A percentile compares a stretch with the other conserved stretches of the same genome.
Conservation (phyloP, 2,329 filamentous ascomycete species). For the Cercospora zeina region DNA sequence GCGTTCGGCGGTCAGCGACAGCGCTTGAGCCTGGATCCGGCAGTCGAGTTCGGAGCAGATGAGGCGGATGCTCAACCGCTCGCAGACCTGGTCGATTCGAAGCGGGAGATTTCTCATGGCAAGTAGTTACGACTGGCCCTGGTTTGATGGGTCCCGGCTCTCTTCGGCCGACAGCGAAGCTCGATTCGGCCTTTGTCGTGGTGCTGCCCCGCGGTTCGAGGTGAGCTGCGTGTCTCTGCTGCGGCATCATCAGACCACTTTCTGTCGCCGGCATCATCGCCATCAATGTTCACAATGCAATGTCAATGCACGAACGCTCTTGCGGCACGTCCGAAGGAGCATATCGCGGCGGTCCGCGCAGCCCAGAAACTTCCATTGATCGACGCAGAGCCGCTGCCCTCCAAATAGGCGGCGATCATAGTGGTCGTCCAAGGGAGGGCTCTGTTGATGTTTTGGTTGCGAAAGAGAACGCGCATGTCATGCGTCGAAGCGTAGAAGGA, state of each 20-base stretch:
- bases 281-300: neutral
- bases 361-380: too few relatives aligned
- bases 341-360: too few relatives aligned
- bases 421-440: too few relatives aligned
- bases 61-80: slow-evolving; percentile 16
- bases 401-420: too few relatives aligned
- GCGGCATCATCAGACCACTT: neutral
- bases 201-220: neutral
- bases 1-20: slow-evolving; percentile 14
- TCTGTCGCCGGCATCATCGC: neutral
- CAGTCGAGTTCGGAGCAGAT: slow-evolving; percentile 20
- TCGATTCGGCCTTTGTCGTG: slow-evolving; percentile 1
- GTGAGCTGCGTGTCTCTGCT: neutral
- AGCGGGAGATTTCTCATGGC: slow-evolving; percentile 13
- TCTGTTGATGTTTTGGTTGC: too few relatives aligned
- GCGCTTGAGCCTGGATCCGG: slow-evolving; percentile 19
- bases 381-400: too few relatives aligned
- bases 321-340: too few relatives aligned
- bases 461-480: too few relatives aligned
- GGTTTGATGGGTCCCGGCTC: neutral
- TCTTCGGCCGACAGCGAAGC: slow-evolving; percentile 11
- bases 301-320: too few relatives aligned
- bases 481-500: too few relatives aligned
- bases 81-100: slow-evolving; percentile 15
- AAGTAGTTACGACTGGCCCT: slow-evolving; percentile 24